Percentiles rank a stretch among this genome's conserved stretches.
These are phyloP conservation scores for Ustilago sp. DNA, from an alignment of 1,284 basidiomycete species.

Conservation along the genomic window DNA sequence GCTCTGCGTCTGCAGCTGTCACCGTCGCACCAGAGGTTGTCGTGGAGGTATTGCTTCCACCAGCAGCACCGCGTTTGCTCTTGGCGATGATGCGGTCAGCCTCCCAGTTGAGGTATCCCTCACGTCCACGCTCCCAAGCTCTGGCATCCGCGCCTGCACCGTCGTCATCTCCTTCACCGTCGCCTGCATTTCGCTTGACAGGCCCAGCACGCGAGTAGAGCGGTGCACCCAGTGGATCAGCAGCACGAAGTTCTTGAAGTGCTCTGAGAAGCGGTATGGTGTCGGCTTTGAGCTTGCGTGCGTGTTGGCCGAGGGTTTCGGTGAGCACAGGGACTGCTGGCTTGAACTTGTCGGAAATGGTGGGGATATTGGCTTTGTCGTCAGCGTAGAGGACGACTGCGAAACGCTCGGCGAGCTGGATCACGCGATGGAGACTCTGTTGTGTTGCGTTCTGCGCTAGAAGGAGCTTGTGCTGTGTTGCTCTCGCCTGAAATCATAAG, in stretches of 20 bases:
- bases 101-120: slow-evolving; percentile 64
- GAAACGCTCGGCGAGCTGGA: slow-evolving; percentile 34
- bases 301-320: slow-evolving; percentile 37
- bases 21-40: not conserved
- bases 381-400: slow-evolving; percentile 24
- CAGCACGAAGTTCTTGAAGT: slow-evolving; percentile 39
- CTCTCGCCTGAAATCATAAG: slow-evolving; percentile 23
- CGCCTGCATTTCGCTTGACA: slow-evolving; percentile 4
- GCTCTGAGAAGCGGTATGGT: slow-evolving; percentile 45
- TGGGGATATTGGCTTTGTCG: slow-evolving; percentile 1
- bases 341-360: not conserved
- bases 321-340: slow-evolving; percentile 19
- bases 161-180: slow-evolving; percentile 23
- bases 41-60: not conserved
- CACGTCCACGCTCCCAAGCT: slow-evolving; percentile 57
- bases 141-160: slow-evolving; percentile 21
- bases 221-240: slow-evolving; percentile 55
- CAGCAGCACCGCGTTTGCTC: slow-evolving; percentile 23
- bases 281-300: slow-evolving; percentile 50
- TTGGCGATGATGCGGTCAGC: slow-evolving; percentile 58
- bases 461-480: slow-evolving; percentile 47
- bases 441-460: slow-evolving; percentile 36
- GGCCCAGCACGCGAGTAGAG: slow-evolving; percentile 25
- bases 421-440: slow-evolving; percentile 31
- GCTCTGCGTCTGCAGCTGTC: slow-evolving; percentile 3